Conservation (phyloP, 768 basidiomycete genomes). For the Leucocoprinus birnbaumii region DNA sequence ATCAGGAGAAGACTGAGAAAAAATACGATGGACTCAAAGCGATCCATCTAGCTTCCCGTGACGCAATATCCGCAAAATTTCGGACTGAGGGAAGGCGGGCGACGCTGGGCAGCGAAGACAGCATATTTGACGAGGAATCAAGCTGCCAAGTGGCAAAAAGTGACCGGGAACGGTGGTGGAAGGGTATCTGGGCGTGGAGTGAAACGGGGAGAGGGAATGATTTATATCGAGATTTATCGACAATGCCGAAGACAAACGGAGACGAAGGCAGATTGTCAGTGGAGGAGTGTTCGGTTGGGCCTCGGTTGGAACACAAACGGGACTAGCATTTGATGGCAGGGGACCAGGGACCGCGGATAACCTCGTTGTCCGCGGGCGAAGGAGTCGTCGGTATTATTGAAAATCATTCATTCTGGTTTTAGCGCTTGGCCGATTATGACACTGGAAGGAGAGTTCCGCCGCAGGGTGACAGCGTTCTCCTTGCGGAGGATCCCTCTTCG, state of each 20-base stretch:
- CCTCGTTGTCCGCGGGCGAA: constrained; percentile 24
- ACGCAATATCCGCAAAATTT: background rate
- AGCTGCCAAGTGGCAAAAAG: background rate
- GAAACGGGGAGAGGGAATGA: background rate
- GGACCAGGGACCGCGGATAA: constrained; percentile 23
- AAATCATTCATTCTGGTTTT: constrained; percentile 35
- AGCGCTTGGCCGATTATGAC: constrained; percentile 29
- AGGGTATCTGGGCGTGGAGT: background rate
- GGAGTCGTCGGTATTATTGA: constrained; percentile 19
- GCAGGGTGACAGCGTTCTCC: constrained; percentile 33
- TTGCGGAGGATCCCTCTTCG: constrained; percentile 25
- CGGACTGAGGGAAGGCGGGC: background rate
- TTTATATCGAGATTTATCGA: background rate
- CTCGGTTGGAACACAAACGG: constrained; percentile 10
- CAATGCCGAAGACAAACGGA: background rate
- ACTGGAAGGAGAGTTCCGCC: constrained; percentile 31
- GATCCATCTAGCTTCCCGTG: background rate
- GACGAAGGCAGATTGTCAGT: background rate
- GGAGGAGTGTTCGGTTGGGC: constrained; percentile 4
- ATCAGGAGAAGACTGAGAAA: background rate
- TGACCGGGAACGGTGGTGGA: background rate
- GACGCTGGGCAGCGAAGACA: background rate
- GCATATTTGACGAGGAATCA: background rate
- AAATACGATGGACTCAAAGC: background rate
- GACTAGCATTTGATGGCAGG: constrained; percentile 11